Base-by-base conservation (phyloP, 257 asterid genomes). In the Petrea volubilis region DNA sequence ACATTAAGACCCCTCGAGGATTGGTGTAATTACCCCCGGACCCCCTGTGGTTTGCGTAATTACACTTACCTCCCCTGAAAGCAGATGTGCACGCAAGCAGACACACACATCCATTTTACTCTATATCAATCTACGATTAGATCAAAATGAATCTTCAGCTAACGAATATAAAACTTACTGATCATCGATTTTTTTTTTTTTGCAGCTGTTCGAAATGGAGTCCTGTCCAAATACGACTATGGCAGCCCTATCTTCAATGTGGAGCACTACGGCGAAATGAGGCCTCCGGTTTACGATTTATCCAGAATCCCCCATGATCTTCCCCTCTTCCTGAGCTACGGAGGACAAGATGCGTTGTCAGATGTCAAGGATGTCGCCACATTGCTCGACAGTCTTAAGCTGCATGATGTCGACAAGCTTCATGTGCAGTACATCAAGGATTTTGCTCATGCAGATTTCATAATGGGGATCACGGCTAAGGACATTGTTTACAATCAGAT, bases 401-500 rank as follows among this genome's bases (percentile, higher is more conserved):
- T 62, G 3, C 98, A 93, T 23, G 86, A 91, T 28, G 80, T 79
- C 0, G 87, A 72, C 36, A 89, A 89, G 78, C 74, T 93, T 40
- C 88, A 87, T 3, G 95, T 91, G 47, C 97, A 91, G 73, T 88
- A 81, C 47, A 69, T 94, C 68, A 78, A 91, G 76, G 82, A 91
- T 0, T 94, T 53, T 68, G 98, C 94, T 50, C 98, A 93, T 77
- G 93, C 86, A 0, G 97, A 94, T 43, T 94, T 94, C 80, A 85
- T 94, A 3, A 82, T 89, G 79, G 97, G 95, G 7, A 71, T 80
- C 2, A 86, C 89, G 1, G 95, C 97, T 0, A 89, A 86, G 71
- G 91, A 88, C 10, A 7, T 89, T n/a, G 92, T 94, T 1, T 94
- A 83, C 71, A 86, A 83, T 64, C 91, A 86, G 51, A 59, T 85